phyloP scores from a whole-genome alignment of 164 flowering plant genomes.

The Vitis rupestris region DNA sequence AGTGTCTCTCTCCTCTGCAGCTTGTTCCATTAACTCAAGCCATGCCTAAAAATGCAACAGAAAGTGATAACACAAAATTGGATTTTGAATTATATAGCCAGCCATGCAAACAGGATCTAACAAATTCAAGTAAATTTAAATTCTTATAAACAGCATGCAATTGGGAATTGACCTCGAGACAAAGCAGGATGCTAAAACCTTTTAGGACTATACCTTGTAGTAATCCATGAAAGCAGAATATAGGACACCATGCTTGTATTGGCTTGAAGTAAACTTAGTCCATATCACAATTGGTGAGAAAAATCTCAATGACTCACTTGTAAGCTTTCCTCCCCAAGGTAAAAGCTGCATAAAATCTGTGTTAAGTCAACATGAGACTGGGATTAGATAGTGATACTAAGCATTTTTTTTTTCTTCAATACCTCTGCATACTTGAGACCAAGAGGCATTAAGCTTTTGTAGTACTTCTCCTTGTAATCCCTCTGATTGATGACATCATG shows the following conservation, averaged over 20 bases:
- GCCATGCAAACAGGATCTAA: not conserved
- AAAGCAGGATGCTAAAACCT: not conserved
- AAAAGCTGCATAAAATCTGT: slow-evolving; percentile 80
- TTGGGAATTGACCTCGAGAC: not conserved
- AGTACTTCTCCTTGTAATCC: slow-evolving; percentile 84
- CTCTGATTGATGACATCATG: slow-evolving; percentile 51
- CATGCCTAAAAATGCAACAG: slow-evolving; percentile 55
- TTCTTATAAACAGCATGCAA: too few relatives aligned
- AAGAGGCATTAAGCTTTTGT: slow-evolving; percentile 59
- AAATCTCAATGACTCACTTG: slow-evolving; percentile 83
- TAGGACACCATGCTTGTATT: slow-evolving; percentile 47
- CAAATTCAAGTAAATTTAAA: not conserved
- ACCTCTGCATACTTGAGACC: slow-evolving; percentile 77
- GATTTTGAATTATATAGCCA: not conserved
- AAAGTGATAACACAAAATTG: not conserved
- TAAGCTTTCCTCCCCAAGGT: slow-evolving; percentile 98
- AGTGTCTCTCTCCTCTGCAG: slow-evolving; percentile 46
- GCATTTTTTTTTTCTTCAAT: not conserved
- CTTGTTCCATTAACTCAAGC: slow-evolving; percentile 72
- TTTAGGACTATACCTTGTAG: slow-evolving; percentile 52
- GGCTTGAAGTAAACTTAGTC: slow-evolving; percentile 72
- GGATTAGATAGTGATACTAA: slow-evolving; percentile 10
- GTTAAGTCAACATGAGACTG: slow-evolving; percentile 33
- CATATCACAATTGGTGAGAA: slow-evolving; percentile 94
- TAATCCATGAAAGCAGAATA: slow-evolving; percentile 84